Percentiles rank a stretch among this genome's conserved stretches.
These are phyloP conservation scores for Prunus armeniaca DNA, from an alignment of 306 rosid species.

Conservation along the genomic window DNA sequence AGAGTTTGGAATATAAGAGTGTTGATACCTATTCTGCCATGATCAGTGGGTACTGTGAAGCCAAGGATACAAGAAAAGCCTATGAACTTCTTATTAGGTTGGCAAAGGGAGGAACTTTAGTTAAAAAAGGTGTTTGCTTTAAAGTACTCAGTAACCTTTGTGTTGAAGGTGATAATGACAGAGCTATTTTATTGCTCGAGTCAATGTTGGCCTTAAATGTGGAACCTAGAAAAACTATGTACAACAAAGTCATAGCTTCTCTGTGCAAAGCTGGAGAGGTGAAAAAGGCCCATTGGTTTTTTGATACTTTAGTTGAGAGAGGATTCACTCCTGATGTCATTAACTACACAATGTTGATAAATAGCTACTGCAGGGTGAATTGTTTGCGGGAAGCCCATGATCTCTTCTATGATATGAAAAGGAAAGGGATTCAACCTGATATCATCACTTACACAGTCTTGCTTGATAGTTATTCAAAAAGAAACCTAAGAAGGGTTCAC, in stretches of 20 bases:
- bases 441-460: constrained; percentile 67
- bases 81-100: constrained; percentile 44
- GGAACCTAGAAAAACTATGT: constrained; percentile 48
- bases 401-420: constrained; percentile 67
- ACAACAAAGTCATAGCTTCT: constrained; percentile 54
- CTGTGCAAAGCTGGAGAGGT: constrained; percentile 53
- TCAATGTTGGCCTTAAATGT: constrained; percentile 43
- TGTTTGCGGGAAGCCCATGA: constrained; percentile 51
- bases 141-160: constrained; percentile 60
- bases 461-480: constrained; percentile 53
- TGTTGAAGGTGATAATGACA: constrained; percentile 27
- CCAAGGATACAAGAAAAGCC: constrained; percentile 38
- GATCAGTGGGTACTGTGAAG: constrained; percentile 71
- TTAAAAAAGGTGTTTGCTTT: constrained; percentile 36
- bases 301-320: constrained; percentile 39
- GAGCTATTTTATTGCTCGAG: constrained; percentile 40
- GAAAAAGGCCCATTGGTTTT: constrained; percentile 42
- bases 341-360: constrained; percentile 71
- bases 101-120: constrained; percentile 42
- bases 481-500: constrained; percentile 18
- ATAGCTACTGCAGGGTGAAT: constrained; percentile 58
- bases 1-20: constrained; percentile 46
- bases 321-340: constrained; percentile 59
- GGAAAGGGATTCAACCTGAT: constrained; percentile 67
- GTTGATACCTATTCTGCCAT: constrained; percentile 60